Percentiles rank a stretch among this genome's conserved stretches.
Conservation (phyloP, 768 basidiomycete species). For the Tephrocybe rancida region DNA sequence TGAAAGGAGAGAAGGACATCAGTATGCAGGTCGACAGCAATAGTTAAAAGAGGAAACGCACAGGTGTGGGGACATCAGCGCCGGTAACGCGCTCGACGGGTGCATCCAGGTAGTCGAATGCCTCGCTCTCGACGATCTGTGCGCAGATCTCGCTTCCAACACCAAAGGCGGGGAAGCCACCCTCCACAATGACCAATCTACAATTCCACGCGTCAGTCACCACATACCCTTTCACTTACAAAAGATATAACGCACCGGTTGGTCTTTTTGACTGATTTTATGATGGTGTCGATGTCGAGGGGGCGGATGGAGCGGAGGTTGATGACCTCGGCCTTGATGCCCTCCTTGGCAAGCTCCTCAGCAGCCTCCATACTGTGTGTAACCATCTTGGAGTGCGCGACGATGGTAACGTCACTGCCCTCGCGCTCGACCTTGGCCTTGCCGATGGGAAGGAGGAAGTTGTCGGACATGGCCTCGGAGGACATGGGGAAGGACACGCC, state of each 20-base stretch:
- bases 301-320: slow-evolving; percentile 96
- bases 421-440: slow-evolving; percentile 96
- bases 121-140: slow-evolving; percentile 96
- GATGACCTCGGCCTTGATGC: slow-evolving; percentile 96
- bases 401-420: slow-evolving; percentile 92
- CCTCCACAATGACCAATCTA: slow-evolving; percentile 92
- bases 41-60: slow-evolving; percentile 36
- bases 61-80: slow-evolving; percentile 96
- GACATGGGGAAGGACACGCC: slow-evolving; percentile 98
- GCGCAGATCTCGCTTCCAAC: slow-evolving; percentile 99
- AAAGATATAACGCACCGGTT: slow-evolving; percentile 63
- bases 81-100: slow-evolving; percentile 88
- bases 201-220: not conserved
- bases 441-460: slow-evolving; percentile 95
- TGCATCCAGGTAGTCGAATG: slow-evolving; percentile 98
- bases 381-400: slow-evolving; percentile 99
- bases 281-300: slow-evolving; percentile 97
- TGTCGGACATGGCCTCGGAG: slow-evolving; percentile 90
- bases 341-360: slow-evolving; percentile 91
- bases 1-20: slow-evolving; percentile 27
- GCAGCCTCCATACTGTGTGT: slow-evolving; percentile 94
- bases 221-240: not conserved
- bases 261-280: slow-evolving; percentile 97
- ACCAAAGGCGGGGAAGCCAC: slow-evolving; percentile 98
- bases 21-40: slow-evolving; percentile 12